A percentile compares a stretch with the other conserved stretches of the same genome.
Conservation (phyloP, 2,329 filamentous ascomycete species). For the Neocucurbitaria cava region DNA sequence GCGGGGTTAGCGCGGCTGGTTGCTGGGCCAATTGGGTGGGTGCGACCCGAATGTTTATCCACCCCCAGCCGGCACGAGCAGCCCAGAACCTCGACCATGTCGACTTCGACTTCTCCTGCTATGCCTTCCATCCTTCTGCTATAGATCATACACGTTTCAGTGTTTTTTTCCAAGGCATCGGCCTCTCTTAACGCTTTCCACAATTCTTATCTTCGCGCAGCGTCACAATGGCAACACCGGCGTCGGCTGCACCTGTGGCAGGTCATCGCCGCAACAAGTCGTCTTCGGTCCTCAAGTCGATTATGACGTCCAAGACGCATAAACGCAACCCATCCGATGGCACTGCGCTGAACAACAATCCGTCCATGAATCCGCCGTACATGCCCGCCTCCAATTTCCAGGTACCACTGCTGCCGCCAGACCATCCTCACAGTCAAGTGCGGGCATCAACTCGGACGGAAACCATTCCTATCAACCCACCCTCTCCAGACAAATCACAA, state of each 20-base stretch:
- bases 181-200: conserved; percentile 8
- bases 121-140: conserved; percentile 30
- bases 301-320: conserved; percentile 60
- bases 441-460: conserved; percentile 36
- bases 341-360: conserved; percentile 34
- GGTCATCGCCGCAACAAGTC: conserved; percentile 51
- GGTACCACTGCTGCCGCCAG: conserved; percentile 57
- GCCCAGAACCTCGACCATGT: conserved; percentile 6
- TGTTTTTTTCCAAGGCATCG: conserved; percentile 20
- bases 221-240: conserved; percentile 32
- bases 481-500: conserved; percentile 48
- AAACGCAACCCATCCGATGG: conserved; percentile 56
- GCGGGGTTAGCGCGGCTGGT: conserved; percentile 17
- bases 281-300: conserved; percentile 57
- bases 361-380: conserved; percentile 27
- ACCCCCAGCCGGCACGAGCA: conserved; percentile 14
- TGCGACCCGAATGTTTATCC: conserved; percentile 22
- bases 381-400: conserved; percentile 32
- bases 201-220: conserved; percentile 6
- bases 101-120: conserved; percentile 24
- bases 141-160: conserved; percentile 28
- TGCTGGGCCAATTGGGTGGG: conserved; percentile 26
- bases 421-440: conserved; percentile 55
- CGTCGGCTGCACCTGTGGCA: conserved; percentile 26
- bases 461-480: conserved; percentile 48